Percentiles rank a stretch among this genome's conserved stretches.
Conservation (phyloP, 176 grass and related monocot species). For the Miscanthus lutarioriparius region DNA sequence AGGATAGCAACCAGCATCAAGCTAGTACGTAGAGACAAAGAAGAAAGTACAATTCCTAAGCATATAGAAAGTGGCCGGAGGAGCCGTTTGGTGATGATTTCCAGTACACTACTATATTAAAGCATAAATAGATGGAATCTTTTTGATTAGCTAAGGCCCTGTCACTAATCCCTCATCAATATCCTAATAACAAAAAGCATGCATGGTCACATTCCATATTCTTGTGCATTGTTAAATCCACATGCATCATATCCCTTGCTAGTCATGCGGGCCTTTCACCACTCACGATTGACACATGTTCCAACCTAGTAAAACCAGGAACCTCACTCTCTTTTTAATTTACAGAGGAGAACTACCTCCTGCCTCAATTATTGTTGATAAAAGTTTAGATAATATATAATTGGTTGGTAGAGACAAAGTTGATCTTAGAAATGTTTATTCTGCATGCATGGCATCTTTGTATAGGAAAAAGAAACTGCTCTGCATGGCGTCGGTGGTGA, state of each 20-base stretch:
- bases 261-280: slow-evolving; percentile 27
- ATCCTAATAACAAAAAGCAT: slow-evolving; percentile 48
- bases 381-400: slow-evolving; percentile 36
- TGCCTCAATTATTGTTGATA: slow-evolving; percentile 38
- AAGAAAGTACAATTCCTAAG: slow-evolving; percentile 39
- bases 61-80: slow-evolving; percentile 35
- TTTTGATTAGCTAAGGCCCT: slow-evolving; percentile 47
- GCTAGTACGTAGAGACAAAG: slow-evolving; percentile 44
- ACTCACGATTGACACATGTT: slow-evolving; percentile 33
- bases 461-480: slow-evolving; percentile 12
- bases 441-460: slow-evolving; percentile 45
- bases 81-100: slow-evolving; percentile 38
- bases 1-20: slow-evolving; percentile 37
- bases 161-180: slow-evolving; percentile 43
- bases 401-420: slow-evolving; percentile 46
- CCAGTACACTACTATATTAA: slow-evolving; percentile 30
- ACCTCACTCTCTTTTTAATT: slow-evolving; percentile 27
- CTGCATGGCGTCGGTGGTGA: slow-evolving; percentile 29
- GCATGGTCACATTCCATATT: slow-evolving; percentile 48
- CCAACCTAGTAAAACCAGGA: slow-evolving; percentile 33
- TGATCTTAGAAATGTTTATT: slow-evolving; percentile 33
- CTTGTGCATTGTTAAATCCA: slow-evolving; percentile 44
- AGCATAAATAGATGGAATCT: slow-evolving; percentile 48
- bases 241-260: slow-evolving; percentile 25
- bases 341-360: slow-evolving; percentile 33